A percentile compares a stretch with the other conserved stretches of the same genome.
phyloP scores from a whole-genome alignment of 257 asterid species.

The Nicotiana otophora region DNA sequence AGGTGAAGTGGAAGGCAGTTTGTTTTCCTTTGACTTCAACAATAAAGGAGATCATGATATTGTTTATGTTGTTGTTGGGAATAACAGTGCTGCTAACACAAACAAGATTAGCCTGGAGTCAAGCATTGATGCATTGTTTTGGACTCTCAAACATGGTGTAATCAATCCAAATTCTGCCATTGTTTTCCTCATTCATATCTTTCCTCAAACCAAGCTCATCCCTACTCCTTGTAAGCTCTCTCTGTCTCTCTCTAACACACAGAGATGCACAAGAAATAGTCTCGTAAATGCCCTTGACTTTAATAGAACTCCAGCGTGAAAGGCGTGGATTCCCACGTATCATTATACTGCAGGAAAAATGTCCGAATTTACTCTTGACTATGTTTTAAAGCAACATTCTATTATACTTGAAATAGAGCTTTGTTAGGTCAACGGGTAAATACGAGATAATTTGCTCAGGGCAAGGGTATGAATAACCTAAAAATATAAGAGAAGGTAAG shows the following conservation, averaged over 20 bases:
- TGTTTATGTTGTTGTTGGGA: slow-evolving; percentile 45
- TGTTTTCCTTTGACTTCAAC: slow-evolving; percentile 24
- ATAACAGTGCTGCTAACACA: background rate
- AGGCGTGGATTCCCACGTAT: background rate
- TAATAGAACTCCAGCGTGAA: background rate
- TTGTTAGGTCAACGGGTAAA: background rate
- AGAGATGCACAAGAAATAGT: background rate
- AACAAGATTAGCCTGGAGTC: slow-evolving; percentile 16
- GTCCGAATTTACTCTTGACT: too few relatives aligned
- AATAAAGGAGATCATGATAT: slow-evolving; percentile 18
- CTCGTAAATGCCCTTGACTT: background rate
- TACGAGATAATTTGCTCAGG: background rate
- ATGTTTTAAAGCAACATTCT: too few relatives aligned
- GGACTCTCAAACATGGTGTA: slow-evolving; percentile 39
- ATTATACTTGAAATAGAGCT: too few relatives aligned
- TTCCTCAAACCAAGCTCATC: slow-evolving; percentile 56
- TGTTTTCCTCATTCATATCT: slow-evolving; percentile 54
- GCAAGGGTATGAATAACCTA: background rate
- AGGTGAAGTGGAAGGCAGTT: slow-evolving; percentile 19
- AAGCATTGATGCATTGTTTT: slow-evolving; percentile 54
- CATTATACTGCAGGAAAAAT: background rate
- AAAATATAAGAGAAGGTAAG: background rate
- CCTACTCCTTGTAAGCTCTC: slow-evolving; percentile 60
- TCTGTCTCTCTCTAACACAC: background rate
- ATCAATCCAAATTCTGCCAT: slow-evolving; percentile 22